phyloP scores from a whole-genome alignment of 2,329 filamentous ascomycete species.

The Ampelomyces quisqualis region DNA sequence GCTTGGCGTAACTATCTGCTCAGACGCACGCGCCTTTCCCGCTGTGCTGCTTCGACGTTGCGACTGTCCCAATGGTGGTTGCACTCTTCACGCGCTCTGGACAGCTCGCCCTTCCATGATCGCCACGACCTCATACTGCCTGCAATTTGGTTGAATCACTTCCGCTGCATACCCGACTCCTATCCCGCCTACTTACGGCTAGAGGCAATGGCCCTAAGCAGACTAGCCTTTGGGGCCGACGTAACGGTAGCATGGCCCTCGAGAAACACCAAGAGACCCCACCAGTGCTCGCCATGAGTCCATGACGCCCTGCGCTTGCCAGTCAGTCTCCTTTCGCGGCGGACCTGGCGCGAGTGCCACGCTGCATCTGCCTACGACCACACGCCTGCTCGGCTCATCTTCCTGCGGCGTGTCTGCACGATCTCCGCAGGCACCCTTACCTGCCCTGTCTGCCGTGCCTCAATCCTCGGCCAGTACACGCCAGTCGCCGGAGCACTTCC shows the following conservation, averaged over 20 bases:
- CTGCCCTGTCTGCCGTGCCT: slow-evolving; percentile 34
- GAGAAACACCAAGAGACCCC: slow-evolving; percentile 31
- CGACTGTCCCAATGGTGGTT: slow-evolving; percentile 8
- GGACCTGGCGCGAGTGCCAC: slow-evolving; percentile 26
- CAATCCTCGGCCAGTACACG: slow-evolving; percentile 23
- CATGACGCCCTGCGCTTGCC: slow-evolving; percentile 29
- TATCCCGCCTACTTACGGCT: slow-evolving; percentile 16
- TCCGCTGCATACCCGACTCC: slow-evolving; percentile 19
- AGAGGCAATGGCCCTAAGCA: slow-evolving; percentile 11
- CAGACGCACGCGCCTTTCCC: slow-evolving; percentile 14
- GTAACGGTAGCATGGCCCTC: slow-evolving; percentile 37
- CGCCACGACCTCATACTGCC: slow-evolving; percentile 13
- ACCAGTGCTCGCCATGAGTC: slow-evolving; percentile 32
- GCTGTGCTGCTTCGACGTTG: slow-evolving; percentile 4
- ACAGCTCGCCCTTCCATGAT: slow-evolving; percentile 6
- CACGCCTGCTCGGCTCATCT: slow-evolving; percentile 11
- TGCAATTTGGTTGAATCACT: slow-evolving; percentile 32
- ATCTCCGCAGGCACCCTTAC: slow-evolving; percentile 32
- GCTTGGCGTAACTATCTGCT: slow-evolving; percentile 5
- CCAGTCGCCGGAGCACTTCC: slow-evolving; percentile 34
- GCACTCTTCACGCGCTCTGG: slow-evolving; percentile 3
- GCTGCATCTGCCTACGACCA: slow-evolving; percentile 14
- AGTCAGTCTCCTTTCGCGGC: slow-evolving; percentile 17
- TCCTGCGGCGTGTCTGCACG: slow-evolving; percentile 10
- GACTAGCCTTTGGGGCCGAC: slow-evolving; percentile 28